Base-by-base conservation (phyloP, 1,139 yeast species). In the Suhomyces taliae region DNA sequence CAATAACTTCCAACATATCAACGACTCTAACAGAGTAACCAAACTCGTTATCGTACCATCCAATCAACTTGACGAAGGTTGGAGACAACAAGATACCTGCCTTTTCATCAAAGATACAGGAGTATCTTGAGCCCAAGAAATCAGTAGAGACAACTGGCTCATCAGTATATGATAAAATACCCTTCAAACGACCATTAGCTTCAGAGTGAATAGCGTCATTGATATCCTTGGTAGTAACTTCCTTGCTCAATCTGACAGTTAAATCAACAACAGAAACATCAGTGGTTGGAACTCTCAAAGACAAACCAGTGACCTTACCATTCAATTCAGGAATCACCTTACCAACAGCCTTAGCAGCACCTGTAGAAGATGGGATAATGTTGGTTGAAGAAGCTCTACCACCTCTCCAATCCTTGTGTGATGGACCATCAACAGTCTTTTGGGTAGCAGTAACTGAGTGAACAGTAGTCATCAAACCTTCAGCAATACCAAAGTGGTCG, bases 321-420 rank as follows among this genome's bases (percentile, higher is more conserved):
- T 57, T 58, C 58, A 58, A 56, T 42, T 56, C 55, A 27, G 62
- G 62, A 44, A 58, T 57, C 33, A 58, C 62, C 60, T 58, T 58
- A 47, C 62, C 62, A 38, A 58, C 62, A 41, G 62, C 62, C 58
- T 58, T 58, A 44, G 62, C 62, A 31, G 62, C 62, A 56, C 62
- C 62, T 39, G 62, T 58, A 44, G 61, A 57, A 31, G 60, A 58
- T 38, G 62, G 62, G 45, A 58, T 58, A 52, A 58, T 57, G 58
- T 58, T 58, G 34, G 56, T 59, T 37, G 62, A 58, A 34, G 62
- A 60, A 45, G 61, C 56, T 52, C 62, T 53, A 36, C 62, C 62
- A 42, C 60, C 60, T 57, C 62, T 58, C 62, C 62, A 58, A 54
- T 58, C 61, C 59, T 58, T 58, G 56, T 58, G 61, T 48, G 62